phyloP scores from a whole-genome alignment of 2,329 filamentous ascomycete species.

The Dactylella cylindrospora region DNA sequence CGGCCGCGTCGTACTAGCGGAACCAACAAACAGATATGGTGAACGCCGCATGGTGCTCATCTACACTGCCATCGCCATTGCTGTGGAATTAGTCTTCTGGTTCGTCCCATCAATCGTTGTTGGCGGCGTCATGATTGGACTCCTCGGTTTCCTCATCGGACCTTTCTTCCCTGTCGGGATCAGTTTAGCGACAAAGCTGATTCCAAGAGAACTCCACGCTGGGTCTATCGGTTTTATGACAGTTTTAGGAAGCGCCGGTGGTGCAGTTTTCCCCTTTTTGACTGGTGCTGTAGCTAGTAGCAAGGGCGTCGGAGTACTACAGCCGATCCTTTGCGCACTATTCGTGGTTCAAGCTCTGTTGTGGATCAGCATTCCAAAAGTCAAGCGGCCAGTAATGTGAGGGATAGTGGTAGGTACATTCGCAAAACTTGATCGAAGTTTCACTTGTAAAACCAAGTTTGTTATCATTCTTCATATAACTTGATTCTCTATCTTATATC shows the following conservation, averaged over 20 bases:
- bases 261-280: slow-evolving; percentile 66
- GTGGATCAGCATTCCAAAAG: slow-evolving; percentile 27
- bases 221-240: slow-evolving; percentile 78
- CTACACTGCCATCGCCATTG: slow-evolving; percentile 67
- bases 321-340: slow-evolving; percentile 60
- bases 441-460: too few species aligned
- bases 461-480: too few species aligned
- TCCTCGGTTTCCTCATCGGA: slow-evolving; percentile 78
- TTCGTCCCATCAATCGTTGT: slow-evolving; percentile 75
- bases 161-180: slow-evolving; percentile 76
- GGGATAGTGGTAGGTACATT: too few species aligned
- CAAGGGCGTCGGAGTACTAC: slow-evolving; percentile 61
- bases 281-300: slow-evolving; percentile 67
- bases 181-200: slow-evolving; percentile 70
- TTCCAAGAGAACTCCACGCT: slow-evolving; percentile 73
- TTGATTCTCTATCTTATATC: too few species aligned
- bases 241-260: slow-evolving; percentile 73
- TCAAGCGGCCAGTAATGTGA: slow-evolving; percentile 16
- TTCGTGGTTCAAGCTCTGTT: slow-evolving; percentile 51
- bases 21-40: slow-evolving; percentile 71
- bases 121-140: slow-evolving; percentile 68
- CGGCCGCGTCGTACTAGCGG: slow-evolving; percentile 71
- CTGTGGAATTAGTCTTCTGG: slow-evolving; percentile 74
- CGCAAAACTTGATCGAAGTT: too few species aligned
- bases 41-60: slow-evolving; percentile 66